Conservation (phyloP, 2,329 filamentous ascomycete genomes). For the Taxawa tesnikishii region DNA sequence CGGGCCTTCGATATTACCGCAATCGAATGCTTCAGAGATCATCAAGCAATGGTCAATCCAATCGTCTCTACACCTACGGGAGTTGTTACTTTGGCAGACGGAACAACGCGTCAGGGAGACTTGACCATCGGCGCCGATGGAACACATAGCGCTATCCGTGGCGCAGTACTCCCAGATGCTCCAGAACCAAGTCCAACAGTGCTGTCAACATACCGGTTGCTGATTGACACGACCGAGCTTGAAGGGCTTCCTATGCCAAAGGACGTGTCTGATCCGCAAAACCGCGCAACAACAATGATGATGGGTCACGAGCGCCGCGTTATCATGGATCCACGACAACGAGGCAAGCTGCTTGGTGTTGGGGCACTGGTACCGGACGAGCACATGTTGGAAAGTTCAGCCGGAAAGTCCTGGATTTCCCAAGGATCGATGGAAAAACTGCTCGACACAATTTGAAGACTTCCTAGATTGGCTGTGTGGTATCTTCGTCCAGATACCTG, state of each 20-base stretch:
- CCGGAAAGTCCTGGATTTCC: conserved; percentile 28
- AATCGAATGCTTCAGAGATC: conserved; percentile 28
- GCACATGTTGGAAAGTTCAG: conserved; percentile 24
- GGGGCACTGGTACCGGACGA: conserved; percentile 34
- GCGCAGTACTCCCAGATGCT: conserved; percentile 12
- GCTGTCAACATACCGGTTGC: conserved; percentile 26
- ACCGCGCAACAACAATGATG: conserved; percentile 33
- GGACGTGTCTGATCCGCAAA: conserved; percentile 20
- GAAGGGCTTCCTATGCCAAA: conserved; percentile 7
- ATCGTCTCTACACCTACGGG: conserved; percentile 15
- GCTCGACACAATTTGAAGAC: conserved; percentile 25
- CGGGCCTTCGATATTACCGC: conserved; percentile 28
- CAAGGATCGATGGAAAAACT: conserved; percentile 24
- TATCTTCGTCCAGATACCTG: conserved; percentile 18
- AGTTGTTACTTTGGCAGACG: conserved; percentile 20
- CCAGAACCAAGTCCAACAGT: conserved; percentile 21
- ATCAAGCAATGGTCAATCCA: conserved; percentile 19
- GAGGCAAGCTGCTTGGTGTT: conserved; percentile 27
- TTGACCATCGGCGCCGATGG: conserved; percentile 27
- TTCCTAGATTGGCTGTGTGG: conserved; percentile 29
- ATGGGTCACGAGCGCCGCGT: conserved; percentile 24
- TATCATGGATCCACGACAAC: no score
- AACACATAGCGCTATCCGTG: conserved; percentile 16
- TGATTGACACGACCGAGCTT: conserved; percentile 15
- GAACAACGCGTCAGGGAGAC: no score